These are phyloP conservation scores for Trichoderma aggressivum DNA, from an alignment of 2,329 filamentous ascomycete genomes.

Conservation along the genomic window DNA sequence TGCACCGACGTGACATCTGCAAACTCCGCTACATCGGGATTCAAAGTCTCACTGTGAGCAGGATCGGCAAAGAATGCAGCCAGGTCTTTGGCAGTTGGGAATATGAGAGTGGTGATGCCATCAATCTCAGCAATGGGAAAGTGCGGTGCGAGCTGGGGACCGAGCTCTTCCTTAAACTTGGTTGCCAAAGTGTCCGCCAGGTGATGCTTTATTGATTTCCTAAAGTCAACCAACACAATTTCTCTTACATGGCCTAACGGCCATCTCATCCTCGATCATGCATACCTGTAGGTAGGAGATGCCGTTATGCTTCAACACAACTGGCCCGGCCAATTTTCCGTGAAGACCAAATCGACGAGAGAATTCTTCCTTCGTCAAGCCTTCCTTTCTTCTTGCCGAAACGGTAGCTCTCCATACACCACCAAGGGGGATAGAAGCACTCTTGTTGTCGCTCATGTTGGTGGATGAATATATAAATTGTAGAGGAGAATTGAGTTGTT, in stretches of 20 bases:
- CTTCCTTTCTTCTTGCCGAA: slow-evolving; percentile 5
- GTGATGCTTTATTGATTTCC: neutral
- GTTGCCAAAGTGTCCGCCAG: neutral
- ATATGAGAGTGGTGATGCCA: slow-evolving; percentile 4
- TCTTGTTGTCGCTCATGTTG: neutral
- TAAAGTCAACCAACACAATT: neutral
- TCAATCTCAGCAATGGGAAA: slow-evolving; percentile 3
- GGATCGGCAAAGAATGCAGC: neutral
- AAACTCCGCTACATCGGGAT: neutral
- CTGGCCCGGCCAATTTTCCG: neutral
- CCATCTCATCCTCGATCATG: neutral
- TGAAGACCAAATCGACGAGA: slow-evolving; percentile 13
- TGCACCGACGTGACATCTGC: neutral
- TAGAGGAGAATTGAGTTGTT: neutral
- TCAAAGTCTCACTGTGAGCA: neutral
- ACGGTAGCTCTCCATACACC: slow-evolving; percentile 2
- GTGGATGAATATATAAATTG: neutral
- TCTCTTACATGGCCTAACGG: neutral
- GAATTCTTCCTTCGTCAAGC: slow-evolving; percentile 5
- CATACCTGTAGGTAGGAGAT: slow-evolving; percentile 14
- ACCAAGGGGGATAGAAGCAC: neutral
- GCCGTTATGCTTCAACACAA: slow-evolving; percentile 5
- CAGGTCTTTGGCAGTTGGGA: slow-evolving; percentile 7
- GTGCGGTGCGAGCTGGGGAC: neutral
- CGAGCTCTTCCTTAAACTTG: neutral